Conservation (phyloP, 352 stramenopile genomes). For the Globisporangium lucens region DNA sequence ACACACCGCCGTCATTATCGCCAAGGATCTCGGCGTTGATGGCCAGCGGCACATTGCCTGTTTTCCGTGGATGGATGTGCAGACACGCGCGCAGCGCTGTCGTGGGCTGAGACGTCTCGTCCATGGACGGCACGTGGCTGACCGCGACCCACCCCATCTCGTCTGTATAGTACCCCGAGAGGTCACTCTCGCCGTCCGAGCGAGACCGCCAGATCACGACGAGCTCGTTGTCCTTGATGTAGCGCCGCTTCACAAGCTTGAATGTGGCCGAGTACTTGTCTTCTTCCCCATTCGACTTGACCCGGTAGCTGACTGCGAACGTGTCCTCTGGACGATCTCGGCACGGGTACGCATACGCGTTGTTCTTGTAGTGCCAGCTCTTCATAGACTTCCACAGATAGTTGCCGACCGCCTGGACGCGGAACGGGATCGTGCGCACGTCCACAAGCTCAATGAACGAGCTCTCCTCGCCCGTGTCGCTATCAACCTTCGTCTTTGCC, state of each 20-base stretch:
- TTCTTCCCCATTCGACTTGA: not conserved
- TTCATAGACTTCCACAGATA: slow-evolving; percentile 20
- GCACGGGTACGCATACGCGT: slow-evolving; percentile 9
- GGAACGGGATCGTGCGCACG: slow-evolving; percentile 18
- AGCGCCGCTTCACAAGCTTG: slow-evolving; percentile 20
- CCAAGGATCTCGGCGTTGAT: not conserved
- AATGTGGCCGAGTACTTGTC: slow-evolving; percentile 11
- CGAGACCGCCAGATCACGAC: slow-evolving; percentile 18
- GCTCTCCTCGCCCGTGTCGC: not conserved
- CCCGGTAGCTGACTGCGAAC: slow-evolving; percentile 16
- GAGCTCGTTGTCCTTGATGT: slow-evolving; percentile 13
- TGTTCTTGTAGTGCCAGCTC: slow-evolving; percentile 14
- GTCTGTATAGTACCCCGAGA: slow-evolving; percentile 11
- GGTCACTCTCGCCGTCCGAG: slow-evolving; percentile 10
- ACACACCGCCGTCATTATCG: not conserved
- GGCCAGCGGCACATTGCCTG: not conserved
- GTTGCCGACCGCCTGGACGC: slow-evolving; percentile 8
- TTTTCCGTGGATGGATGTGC: slow-evolving; percentile 10
- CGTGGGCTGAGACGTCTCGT: not conserved
- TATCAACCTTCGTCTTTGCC: not conserved
- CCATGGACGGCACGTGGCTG: slow-evolving; percentile 7
- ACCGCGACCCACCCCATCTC: slow-evolving; percentile 16
- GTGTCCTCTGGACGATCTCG: slow-evolving; percentile 13
- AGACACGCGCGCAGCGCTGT: slow-evolving; percentile 15
- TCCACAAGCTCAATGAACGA: slow-evolving; percentile 17